Percentiles rank a stretch among this genome's conserved stretches.
Conservation (phyloP, 768 basidiomycete genomes). For the Thelephora ganbajun region DNA sequence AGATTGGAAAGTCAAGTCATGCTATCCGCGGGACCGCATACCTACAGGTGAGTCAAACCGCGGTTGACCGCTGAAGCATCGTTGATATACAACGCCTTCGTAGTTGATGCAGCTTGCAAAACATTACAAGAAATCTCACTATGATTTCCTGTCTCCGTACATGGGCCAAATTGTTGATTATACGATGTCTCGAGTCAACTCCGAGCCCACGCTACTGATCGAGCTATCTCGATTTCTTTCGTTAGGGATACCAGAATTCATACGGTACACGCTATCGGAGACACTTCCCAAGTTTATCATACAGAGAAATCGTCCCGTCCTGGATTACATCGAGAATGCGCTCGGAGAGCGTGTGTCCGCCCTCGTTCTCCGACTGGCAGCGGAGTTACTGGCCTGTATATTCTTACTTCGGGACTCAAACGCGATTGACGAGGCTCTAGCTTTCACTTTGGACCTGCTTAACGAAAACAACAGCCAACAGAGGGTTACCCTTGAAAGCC, state of each 20-base stretch:
- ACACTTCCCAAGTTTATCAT: slow-evolving; percentile 64
- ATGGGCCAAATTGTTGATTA: slow-evolving; percentile 53
- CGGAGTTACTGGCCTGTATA: slow-evolving; percentile 50
- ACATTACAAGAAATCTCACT: slow-evolving; percentile 44
- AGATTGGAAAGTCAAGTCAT: slow-evolving; percentile 53
- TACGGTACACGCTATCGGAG: slow-evolving; percentile 44
- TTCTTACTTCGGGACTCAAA: slow-evolving; percentile 43
- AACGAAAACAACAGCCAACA: slow-evolving; percentile 25
- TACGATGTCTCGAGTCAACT: slow-evolving; percentile 41
- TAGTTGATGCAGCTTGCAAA: slow-evolving; percentile 50
- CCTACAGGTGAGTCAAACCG: slow-evolving; percentile 36
- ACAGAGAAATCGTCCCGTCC: slow-evolving; percentile 37
- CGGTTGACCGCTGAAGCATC: background rate
- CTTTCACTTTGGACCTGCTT: slow-evolving; percentile 52
- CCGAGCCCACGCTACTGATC: slow-evolving; percentile 40
- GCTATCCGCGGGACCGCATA: slow-evolving; percentile 56
- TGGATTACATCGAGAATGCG: slow-evolving; percentile 48
- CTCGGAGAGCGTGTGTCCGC: slow-evolving; percentile 28
- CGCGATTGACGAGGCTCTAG: slow-evolving; percentile 43
- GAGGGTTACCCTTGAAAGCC: slow-evolving; percentile 26
- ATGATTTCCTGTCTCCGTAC: slow-evolving; percentile 57
- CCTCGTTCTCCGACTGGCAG: slow-evolving; percentile 42
- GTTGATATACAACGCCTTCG: background rate
- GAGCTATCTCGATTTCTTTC: slow-evolving; percentile 63
- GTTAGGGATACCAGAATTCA: slow-evolving; percentile 41